Evolutionary conservation across 1,284 basidiomycete genomes (phyloP).

Genomic region (Cryptococcus sp.): DNA sequence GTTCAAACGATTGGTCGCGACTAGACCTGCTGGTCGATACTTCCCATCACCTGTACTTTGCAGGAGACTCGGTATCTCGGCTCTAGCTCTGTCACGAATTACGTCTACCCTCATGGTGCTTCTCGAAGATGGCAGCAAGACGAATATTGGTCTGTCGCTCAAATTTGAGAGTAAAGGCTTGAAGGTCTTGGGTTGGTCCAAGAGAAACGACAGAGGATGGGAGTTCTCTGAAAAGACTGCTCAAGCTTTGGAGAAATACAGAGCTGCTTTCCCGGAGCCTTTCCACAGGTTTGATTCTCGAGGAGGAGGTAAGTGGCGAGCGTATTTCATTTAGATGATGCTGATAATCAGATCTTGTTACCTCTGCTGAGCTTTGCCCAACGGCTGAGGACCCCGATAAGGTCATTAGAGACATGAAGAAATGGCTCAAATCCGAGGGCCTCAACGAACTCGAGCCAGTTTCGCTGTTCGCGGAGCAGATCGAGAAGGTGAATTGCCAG

Average conservation of each 20-base stretch:
- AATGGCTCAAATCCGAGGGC: constrained; percentile 82
- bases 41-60: constrained; percentile 70
- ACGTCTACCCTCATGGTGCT: constrained; percentile 89
- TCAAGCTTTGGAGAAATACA: constrained; percentile 76
- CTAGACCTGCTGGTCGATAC: constrained; percentile 59
- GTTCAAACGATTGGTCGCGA: constrained; percentile 64
- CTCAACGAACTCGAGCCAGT: constrained; percentile 89
- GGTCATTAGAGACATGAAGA: constrained; percentile 69
- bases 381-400: constrained; percentile 60
- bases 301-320: constrained; percentile 58
- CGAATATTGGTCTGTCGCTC: constrained; percentile 86
- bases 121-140: constrained; percentile 65
- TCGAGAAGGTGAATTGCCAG: constrained; percentile 63
- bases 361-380: constrained; percentile 67
- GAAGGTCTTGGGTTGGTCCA: constrained; percentile 92
- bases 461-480: constrained; percentile 83
- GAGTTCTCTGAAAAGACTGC: constrained; percentile 89
- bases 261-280: constrained; percentile 74
- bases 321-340: background rate
- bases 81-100: constrained; percentile 77
- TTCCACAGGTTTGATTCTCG: constrained; percentile 63
- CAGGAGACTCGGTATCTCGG: constrained; percentile 64
- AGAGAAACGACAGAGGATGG: constrained; percentile 80
- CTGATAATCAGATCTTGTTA: constrained; percentile 53
- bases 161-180: constrained; percentile 96